phyloP scores from a whole-genome alignment of 805 yeast genomes.

The Saccharomycopsis microspora region DNA sequence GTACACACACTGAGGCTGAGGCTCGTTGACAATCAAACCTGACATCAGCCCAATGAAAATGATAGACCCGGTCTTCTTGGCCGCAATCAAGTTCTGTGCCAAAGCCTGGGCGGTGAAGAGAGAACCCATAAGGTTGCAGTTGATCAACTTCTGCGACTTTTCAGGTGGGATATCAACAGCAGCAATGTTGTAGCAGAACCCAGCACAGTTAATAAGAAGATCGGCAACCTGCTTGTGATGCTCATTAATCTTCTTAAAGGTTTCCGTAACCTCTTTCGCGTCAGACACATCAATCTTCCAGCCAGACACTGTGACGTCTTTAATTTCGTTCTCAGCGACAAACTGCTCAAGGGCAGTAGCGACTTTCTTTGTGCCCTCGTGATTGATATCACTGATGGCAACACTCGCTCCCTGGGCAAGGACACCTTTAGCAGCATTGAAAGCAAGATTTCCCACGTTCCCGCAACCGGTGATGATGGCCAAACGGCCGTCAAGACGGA shows the following conservation, averaged over 20 bases:
- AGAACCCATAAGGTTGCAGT: conserved; percentile 67
- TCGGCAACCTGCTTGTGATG: conserved; percentile 54
- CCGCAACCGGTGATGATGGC: conserved; percentile 56
- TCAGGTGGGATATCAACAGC: conserved; percentile 67
- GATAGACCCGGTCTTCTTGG: conserved; percentile 40
- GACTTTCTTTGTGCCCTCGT: conserved; percentile 42
- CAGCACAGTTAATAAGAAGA: conserved; percentile 69
- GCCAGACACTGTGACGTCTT: conserved; percentile 31
- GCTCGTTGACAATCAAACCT: conserved; percentile 63
- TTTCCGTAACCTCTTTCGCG: conserved; percentile 42
- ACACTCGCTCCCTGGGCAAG: conserved; percentile 60
- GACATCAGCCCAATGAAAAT: conserved; percentile 66
- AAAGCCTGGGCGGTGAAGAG: conserved; percentile 64
- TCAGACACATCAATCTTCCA: conserved; percentile 63
- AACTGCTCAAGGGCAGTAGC: conserved; percentile 36
- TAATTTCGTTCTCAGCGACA: conserved; percentile 27
- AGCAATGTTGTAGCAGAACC: conserved; percentile 71
- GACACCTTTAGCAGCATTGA: conserved; percentile 52
- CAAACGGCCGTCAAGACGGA: conserved; percentile 58
- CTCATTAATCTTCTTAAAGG: conserved; percentile 40
- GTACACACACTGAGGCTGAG: conserved; percentile 61
- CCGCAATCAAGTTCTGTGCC: conserved; percentile 53
- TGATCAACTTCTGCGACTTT: conserved; percentile 56
- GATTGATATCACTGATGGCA: conserved; percentile 60
- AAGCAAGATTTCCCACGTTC: conserved; percentile 70